phyloP scores from a whole-genome alignment of 345 rosid genomes.

The Citrus maxima region DNA sequence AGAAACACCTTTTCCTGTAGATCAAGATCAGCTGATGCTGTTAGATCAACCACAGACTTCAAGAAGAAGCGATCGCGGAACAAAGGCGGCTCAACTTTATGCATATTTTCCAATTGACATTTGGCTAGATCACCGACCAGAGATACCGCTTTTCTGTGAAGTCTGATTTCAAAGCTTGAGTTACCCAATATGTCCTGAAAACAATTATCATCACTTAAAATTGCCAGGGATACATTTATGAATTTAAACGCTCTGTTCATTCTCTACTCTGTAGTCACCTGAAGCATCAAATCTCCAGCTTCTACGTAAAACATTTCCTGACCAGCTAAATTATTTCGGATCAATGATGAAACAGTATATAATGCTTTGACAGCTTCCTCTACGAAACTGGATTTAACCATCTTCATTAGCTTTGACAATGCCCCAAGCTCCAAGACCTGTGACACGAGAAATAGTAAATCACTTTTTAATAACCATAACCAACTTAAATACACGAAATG shows the following conservation, averaged over 20 bases:
- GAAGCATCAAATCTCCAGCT: slow-evolving; percentile 81
- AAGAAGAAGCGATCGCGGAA: slow-evolving; percentile 56
- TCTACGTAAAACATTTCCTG: slow-evolving; percentile 75
- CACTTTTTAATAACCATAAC: background rate
- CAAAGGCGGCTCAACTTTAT: slow-evolving; percentile 42
- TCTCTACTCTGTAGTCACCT: slow-evolving; percentile 39
- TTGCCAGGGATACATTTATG: background rate
- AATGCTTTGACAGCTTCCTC: slow-evolving; percentile 94
- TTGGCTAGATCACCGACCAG: slow-evolving; percentile 77
- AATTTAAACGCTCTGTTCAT: slow-evolving; percentile 1
- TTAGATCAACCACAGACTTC: slow-evolving; percentile 76
- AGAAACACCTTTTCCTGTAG: slow-evolving; percentile 82
- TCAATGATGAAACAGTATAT: slow-evolving; percentile 82
- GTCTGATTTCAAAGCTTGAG: slow-evolving; percentile 56
- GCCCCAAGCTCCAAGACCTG: slow-evolving; percentile 82
- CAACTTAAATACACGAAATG: background rate
- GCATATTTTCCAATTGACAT: slow-evolving; percentile 47
- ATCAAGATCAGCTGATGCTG: slow-evolving; percentile 62
- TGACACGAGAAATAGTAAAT: slow-evolving; percentile 13
- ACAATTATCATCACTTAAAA: slow-evolving; percentile 8
- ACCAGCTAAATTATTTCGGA: slow-evolving; percentile 64
- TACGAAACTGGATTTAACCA: slow-evolving; percentile 56
- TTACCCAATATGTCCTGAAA: slow-evolving; percentile 65
- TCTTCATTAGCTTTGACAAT: slow-evolving; percentile 52
- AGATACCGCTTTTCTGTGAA: slow-evolving; percentile 70